Percentiles rank a stretch among this genome's conserved stretches.
Conservation (phyloP, 352 stramenopile species). For the Pythium phragmiticola region DNA sequence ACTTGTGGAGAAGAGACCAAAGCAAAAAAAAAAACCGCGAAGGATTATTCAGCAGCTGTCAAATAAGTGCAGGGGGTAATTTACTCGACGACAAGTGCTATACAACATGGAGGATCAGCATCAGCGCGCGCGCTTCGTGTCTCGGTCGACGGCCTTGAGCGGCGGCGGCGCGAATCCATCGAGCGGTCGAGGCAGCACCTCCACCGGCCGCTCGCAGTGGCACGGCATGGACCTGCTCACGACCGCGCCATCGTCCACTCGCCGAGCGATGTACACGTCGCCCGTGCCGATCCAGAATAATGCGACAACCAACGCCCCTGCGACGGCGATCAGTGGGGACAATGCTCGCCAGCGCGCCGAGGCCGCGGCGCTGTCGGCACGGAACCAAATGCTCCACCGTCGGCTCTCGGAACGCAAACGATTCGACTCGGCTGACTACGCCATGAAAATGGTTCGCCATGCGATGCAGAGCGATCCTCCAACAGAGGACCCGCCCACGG, state of each 20-base stretch:
- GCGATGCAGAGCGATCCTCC: slow-evolving; percentile 16
- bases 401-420: slow-evolving; percentile 76
- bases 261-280: slow-evolving; percentile 25
- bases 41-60: background rate
- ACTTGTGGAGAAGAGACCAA: no score
- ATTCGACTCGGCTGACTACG: slow-evolving; percentile 84
- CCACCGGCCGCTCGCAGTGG: slow-evolving; percentile 24
- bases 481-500: background rate
- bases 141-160: slow-evolving; percentile 1
- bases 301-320: background rate
- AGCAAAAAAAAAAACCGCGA: no score
- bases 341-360: slow-evolving; percentile 6
- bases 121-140: slow-evolving; percentile 14
- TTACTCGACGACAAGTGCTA: background rate
- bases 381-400: slow-evolving; percentile 75
- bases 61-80: background rate
- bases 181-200: background rate
- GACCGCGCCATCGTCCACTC: slow-evolving; percentile 19
- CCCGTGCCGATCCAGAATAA: background rate
- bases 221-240: slow-evolving; percentile 32
- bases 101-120: slow-evolving; percentile 15
- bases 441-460: slow-evolving; percentile 51
- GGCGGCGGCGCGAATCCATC: slow-evolving; percentile 2
- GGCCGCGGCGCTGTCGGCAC: slow-evolving; percentile 53
- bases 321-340: slow-evolving; percentile 1